Percentiles rank a stretch among this genome's conserved stretches.
phyloP scores from a whole-genome alignment of 805 yeast species.

The Spencermartinsiella europaea region DNA sequence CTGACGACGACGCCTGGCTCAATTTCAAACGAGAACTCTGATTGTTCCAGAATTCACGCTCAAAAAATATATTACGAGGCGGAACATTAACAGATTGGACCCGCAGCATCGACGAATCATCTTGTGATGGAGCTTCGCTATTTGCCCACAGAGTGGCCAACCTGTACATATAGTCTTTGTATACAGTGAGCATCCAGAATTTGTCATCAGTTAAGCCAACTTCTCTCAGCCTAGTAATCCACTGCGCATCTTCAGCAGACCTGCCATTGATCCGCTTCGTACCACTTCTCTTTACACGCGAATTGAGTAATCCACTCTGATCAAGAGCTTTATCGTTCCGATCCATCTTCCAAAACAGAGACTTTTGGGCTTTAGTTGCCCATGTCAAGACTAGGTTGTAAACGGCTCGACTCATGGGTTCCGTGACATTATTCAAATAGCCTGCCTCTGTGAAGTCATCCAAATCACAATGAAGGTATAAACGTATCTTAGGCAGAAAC shows the following conservation, averaged over 20 bases:
- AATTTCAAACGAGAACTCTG: background rate
- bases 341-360: constrained; percentile 71
- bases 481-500: constrained; percentile 72
- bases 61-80: constrained; percentile 21
- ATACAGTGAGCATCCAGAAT: constrained; percentile 73
- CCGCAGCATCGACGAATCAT: constrained; percentile 8
- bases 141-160: constrained; percentile 16
- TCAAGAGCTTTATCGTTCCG: constrained; percentile 6
- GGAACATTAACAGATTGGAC: constrained; percentile 9
- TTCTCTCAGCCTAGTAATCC: constrained; percentile 66
- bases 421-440: constrained; percentile 60
- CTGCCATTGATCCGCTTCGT: background rate
- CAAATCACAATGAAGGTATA: constrained; percentile 73
- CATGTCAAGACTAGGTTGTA: constrained; percentile 63
- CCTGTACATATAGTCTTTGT: constrained; percentile 60
- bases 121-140: background rate
- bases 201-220: constrained; percentile 72
- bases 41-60: background rate
- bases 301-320: background rate
- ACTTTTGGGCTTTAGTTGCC: constrained; percentile 60
- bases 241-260: constrained; percentile 31
- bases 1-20: background rate
- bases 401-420: constrained; percentile 61
- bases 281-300: background rate
- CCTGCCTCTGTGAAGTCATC: constrained; percentile 60